Base-by-base conservation (phyloP, 805 yeast genomes). In the Lachancea sp. region DNA sequence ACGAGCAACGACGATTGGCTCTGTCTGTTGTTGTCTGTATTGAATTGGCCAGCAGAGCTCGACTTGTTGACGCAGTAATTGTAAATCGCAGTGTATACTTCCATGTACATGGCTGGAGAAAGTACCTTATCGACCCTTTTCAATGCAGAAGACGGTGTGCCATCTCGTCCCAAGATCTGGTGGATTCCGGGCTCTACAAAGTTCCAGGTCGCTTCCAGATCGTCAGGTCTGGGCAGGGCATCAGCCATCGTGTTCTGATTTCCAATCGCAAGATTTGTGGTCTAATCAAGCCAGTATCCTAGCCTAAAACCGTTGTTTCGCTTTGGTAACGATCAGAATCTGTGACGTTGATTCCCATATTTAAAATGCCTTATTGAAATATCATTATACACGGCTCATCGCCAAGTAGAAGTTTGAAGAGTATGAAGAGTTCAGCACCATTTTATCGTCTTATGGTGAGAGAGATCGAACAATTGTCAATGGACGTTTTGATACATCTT, bases 71-170 rank as follows among this genome's bases (percentile, higher is more conserved):
- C 90, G 70, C 98, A 90, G 62, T 86, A 90, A 67, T 90, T 89
- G 70, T 89, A 91, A 50, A 91, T 83, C 3, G 95, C 91, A 1
- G 96, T 87, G 66, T 90, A 90, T 47, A 91, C 85, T 53, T 83
- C 83, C 85, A 89, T 86, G 66, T 87, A 89, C 82, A 84, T 78
- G 37, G 80, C 70, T 3, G 81, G 75, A 25, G 82, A 81, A 38
- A 84, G 75, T 3, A 84, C 81, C 46, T 79, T 78, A 49, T 78
- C 75, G 35, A 81, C 86, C 16, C 64, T 54, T 34, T 55, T 60
- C n/a, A 51, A 37, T 5, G 53, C 40, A 18, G 48, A 43, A 4
- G 51, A 36, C 3, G 49, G 39, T 8, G 53, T 47, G 46, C 75
- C 80, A 35, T 66, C 66, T 12, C 79, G 72, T 5, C 91, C 93